phyloP scores from a whole-genome alignment of 192 early-diverging fungal species.

The Piromyces sp. region DNA sequence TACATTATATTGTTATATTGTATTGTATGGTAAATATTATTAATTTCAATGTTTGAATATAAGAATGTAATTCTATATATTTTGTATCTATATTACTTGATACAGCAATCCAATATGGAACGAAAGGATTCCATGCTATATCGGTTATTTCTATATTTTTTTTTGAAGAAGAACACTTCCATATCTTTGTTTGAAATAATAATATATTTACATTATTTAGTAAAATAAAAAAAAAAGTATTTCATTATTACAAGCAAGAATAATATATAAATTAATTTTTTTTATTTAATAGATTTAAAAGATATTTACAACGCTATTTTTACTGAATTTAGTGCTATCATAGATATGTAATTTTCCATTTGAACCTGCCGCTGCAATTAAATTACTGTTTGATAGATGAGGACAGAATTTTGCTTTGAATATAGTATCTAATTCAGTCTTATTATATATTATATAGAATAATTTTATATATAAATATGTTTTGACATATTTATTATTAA shows the following conservation, averaged over 20 bases:
- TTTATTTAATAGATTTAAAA: too few relatives aligned
- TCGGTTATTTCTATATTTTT: constrained; percentile 19
- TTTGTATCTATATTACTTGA: constrained; percentile 9
- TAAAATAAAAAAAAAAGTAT: too few relatives aligned
- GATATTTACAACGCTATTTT: constrained; percentile 1
- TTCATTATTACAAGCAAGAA: too few relatives aligned
- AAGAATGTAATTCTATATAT: too few relatives aligned
- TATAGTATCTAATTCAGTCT: constrained; percentile 17
- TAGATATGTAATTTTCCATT: constrained; percentile 18
- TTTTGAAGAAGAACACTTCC: constrained; percentile 24
- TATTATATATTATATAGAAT: too few relatives aligned
- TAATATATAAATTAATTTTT: too few relatives aligned
- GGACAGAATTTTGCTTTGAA: constrained; percentile 16
- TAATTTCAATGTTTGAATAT: too few relatives aligned
- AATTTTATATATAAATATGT: too few relatives aligned
- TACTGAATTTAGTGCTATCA: not conserved
- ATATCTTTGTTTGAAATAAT: constrained; percentile 14
- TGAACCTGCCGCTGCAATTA: constrained; percentile 15
- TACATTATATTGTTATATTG: too few relatives aligned
- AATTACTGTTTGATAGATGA: constrained; percentile 12
- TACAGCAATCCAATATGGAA: constrained; percentile 59
- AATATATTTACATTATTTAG: constrained; percentile 4
- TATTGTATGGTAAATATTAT: too few relatives aligned
- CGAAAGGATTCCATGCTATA: constrained; percentile 50
- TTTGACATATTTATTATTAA: too few relatives aligned